These are phyloP conservation scores for Aspergillus spinulosporus DNA, from an alignment of 2,329 filamentous ascomycete genomes.

Conservation along the genomic window DNA sequence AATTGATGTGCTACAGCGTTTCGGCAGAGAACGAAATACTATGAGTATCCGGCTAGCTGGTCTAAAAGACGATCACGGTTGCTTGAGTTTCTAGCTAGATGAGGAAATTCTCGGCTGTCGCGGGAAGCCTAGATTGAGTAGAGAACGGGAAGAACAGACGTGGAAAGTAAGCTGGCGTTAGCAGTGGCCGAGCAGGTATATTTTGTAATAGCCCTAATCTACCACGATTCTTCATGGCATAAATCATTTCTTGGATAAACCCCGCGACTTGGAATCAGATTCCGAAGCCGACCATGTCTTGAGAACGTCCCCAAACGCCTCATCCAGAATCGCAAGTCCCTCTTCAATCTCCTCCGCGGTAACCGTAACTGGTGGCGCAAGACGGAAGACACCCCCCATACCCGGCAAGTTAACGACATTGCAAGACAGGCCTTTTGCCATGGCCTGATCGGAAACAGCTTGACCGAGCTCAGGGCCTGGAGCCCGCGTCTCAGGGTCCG, in stretches of 20 bases:
- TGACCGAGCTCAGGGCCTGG: constrained; percentile 52
- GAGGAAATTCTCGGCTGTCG: too few species aligned
- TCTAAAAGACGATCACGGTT: too few species aligned
- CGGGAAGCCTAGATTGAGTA: too few species aligned
- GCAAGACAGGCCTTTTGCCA: constrained; percentile 56
- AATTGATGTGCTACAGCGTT: too few species aligned
- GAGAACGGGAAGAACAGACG: too few species aligned
- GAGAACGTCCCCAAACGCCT: constrained; percentile 48
- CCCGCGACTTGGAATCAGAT: background rate
- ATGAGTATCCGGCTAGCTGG: too few species aligned
- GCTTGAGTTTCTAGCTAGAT: too few species aligned
- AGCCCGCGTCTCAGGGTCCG: constrained; percentile 50
- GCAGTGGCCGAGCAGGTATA: too few species aligned
- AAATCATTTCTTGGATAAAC: background rate
- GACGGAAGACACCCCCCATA: constrained; percentile 59
- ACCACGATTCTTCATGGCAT: background rate
- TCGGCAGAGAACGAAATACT: too few species aligned
- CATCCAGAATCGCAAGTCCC: constrained; percentile 58
- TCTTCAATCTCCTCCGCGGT: constrained; percentile 52
- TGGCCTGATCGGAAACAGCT: constrained; percentile 50
- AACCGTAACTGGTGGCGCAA: constrained; percentile 63
- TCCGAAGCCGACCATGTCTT: background rate
- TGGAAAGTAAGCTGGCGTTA: too few species aligned
- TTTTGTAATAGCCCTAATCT: background rate
- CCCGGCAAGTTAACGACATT: constrained; percentile 57